Percentiles rank a stretch among this genome's conserved stretches.
These are phyloP conservation scores for Solanum chilense DNA, from an alignment of 257 asterid species.

Conservation along the genomic window DNA sequence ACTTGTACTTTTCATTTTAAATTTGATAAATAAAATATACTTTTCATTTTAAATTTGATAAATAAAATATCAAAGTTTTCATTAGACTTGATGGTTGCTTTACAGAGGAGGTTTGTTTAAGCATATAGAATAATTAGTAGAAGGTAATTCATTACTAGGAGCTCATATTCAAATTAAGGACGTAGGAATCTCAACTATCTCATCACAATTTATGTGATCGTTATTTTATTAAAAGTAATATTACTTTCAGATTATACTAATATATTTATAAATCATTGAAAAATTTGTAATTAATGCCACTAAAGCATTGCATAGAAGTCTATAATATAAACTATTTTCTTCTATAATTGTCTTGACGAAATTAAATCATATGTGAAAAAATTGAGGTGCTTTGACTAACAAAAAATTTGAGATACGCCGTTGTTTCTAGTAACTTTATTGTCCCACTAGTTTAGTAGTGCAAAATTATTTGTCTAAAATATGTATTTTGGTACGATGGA, in stretches of 20 bases:
- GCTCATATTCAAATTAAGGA: background rate
- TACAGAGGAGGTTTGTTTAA: background rate
- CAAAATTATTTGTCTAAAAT: background rate
- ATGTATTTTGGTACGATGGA: background rate
- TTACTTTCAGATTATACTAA: background rate
- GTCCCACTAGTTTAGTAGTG: background rate
- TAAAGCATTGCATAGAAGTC: background rate
- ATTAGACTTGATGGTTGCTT: background rate
- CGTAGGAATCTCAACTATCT: accelerated
- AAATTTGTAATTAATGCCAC: background rate
- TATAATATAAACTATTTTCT: background rate
- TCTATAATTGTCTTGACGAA: background rate
- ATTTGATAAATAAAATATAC: background rate
- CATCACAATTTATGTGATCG: accelerated
- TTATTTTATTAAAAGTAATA: background rate
- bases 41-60: background rate
- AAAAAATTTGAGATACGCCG: background rate
- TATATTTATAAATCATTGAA: background rate
- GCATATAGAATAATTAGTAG: background rate
- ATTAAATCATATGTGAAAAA: background rate
- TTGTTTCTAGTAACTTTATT: background rate
- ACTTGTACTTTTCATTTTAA: background rate
- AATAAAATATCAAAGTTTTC: background rate
- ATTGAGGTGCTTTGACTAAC: background rate
- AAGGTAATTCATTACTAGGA: background rate